Percentiles rank a stretch among this genome's conserved stretches.
phyloP scores from a whole-genome alignment of 495 filamentous ascomycete genomes.

The Tuber brumale region DNA sequence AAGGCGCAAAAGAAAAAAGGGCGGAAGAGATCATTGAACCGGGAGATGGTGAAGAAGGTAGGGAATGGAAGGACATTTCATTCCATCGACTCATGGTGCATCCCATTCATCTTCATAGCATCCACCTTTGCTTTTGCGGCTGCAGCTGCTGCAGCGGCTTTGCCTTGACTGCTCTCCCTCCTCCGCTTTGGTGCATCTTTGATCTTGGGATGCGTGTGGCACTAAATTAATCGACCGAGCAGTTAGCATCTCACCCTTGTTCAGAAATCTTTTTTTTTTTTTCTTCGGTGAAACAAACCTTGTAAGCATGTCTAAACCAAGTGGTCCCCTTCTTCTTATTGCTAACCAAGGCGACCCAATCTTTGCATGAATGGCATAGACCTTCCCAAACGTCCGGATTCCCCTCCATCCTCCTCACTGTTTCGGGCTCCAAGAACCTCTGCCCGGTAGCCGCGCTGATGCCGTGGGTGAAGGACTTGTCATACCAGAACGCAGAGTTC shows the following conservation, averaged over 20 bases:
- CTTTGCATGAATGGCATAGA: slow-evolving; percentile 66
- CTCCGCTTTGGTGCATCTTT: slow-evolving; percentile 66
- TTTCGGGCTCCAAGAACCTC: slow-evolving; percentile 64
- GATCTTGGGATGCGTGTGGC: slow-evolving; percentile 66
- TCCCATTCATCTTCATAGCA: slow-evolving; percentile 16
- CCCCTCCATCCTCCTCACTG: slow-evolving; percentile 67
- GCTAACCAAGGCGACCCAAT: slow-evolving; percentile 71
- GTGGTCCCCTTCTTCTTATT: slow-evolving; percentile 82
- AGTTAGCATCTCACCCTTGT: slow-evolving; percentile 14
- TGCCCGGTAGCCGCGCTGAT: slow-evolving; percentile 70
- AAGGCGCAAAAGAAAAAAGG: neutral
- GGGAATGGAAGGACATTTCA: neutral
- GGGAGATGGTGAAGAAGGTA: slow-evolving; percentile 12
- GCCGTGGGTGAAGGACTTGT: slow-evolving; percentile 74
- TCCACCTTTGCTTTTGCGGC: slow-evolving; percentile 35
- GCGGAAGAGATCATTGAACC: slow-evolving; percentile 3
- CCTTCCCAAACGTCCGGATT: slow-evolving; percentile 77
- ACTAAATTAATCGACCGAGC: slow-evolving; percentile 45
- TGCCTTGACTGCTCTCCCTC: slow-evolving; percentile 55
- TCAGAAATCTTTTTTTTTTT: neutral
- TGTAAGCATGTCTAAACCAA: slow-evolving; percentile 79
- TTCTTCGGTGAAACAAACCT: slow-evolving; percentile 50
- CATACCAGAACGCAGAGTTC: slow-evolving; percentile 81
- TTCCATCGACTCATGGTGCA: slow-evolving; percentile 1
- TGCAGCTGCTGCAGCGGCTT: slow-evolving; percentile 43